Evolutionary conservation across 345 rosid species (phyloP).

Genomic region (Populus simonii): DNA sequence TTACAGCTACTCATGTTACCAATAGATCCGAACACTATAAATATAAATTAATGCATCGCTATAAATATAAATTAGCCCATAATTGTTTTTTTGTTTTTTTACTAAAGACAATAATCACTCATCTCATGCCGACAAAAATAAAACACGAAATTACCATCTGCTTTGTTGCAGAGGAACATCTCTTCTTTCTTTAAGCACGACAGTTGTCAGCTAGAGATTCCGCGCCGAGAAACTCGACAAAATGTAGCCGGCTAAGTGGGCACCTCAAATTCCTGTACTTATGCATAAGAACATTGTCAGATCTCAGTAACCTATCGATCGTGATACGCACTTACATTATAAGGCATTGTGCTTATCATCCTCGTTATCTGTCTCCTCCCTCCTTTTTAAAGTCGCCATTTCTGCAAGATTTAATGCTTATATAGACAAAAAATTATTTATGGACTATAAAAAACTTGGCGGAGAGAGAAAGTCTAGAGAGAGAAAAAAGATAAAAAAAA

Average conservation of each 20-base stretch:
- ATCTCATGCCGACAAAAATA: neutral
- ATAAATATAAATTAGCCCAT: no score
- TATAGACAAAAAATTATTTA: conserved; percentile 14
- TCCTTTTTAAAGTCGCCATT: conserved; percentile 45
- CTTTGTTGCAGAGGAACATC: neutral
- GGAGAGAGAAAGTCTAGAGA: conserved; percentile 22
- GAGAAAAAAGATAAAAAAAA: neutral
- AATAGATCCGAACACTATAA: no score
- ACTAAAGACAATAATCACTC: neutral
- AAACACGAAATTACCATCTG: neutral
- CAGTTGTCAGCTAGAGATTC: conserved; percentile 64
- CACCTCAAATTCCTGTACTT: conserved; percentile 17
- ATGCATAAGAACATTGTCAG: fast-evolving
- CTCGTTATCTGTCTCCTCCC: conserved; percentile 41
- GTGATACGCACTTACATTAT: neutral
- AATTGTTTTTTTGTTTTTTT: no score
- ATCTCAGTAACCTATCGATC: neutral
- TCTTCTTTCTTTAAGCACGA: neutral
- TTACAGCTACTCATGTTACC: no score
- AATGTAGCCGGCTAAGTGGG: conserved; percentile 66
- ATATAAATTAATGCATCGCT: no score
- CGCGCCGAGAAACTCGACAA: conserved; percentile 73
- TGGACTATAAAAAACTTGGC: conserved; percentile 13
- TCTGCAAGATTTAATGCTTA: conserved; percentile 36
- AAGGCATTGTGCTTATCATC: fast-evolving